Evolutionary conservation across 2,329 filamentous ascomycete genomes (phyloP), one percentile per base, ranked within the genome.

Genomic region (Sclerotinia sclerotiorum): DNA sequence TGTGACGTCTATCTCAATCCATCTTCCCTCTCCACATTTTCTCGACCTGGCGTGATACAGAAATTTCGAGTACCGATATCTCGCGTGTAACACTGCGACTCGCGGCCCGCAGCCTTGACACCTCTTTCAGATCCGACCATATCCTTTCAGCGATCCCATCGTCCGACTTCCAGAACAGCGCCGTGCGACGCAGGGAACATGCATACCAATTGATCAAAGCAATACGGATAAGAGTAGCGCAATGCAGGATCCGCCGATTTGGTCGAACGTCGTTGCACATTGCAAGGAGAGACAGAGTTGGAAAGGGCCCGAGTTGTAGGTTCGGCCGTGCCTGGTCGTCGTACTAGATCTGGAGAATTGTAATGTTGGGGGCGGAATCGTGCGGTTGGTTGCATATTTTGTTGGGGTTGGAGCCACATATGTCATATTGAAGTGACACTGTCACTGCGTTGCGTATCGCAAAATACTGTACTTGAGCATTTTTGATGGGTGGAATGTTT

Each of bases 281-380:
- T 35, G 35, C 48, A 61, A 67, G 65, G 65, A 61, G 55, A 67
- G 65, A 61, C 55, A 67, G 24, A 42, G 7, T 39, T 27, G 8
- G 21, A n/a, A 19, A 67, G 51, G 46, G 60, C 62, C 44, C 32
- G 32, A 35, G 58, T 52, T 29, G 19, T 46, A 46, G 60, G 60
- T 32, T 62, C 60, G 29, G 60, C 60, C 46, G 60, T 62, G 29
- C 51, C 24, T 63, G 46, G 46, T 32, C 11, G 57, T 55, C 21
- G 35, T 32, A 62, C 65, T 27, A 68, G 65, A 68, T 68, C 49
- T 68, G 13, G 17, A 24, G 48, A 27, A 35, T 24, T 35, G 19
- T 54, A 32, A 48, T 46, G 21, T 68, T 68, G 65, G 65, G 57
- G 57, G 65, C 57, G 57, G 49, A 63, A 63, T 68, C 49, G 55